phyloP scores from a whole-genome alignment of 2,329 filamentous ascomycete genomes.

The Ceratocystis lukuohia region DNA sequence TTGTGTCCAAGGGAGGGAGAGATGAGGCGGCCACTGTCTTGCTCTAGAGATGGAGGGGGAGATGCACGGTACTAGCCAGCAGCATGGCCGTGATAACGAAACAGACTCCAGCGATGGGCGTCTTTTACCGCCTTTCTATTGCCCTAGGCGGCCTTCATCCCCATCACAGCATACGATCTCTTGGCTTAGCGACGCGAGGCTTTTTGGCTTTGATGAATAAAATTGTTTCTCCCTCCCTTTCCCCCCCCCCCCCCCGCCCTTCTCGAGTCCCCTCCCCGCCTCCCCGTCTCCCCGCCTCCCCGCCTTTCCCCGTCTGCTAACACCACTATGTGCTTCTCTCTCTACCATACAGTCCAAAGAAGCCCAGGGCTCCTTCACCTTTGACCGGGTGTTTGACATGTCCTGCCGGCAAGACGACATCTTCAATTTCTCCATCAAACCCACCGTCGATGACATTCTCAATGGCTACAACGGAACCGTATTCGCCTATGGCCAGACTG shows the following conservation, averaged over 20 bases:
- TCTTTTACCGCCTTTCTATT: conserved; percentile 2
- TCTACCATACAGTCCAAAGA: conserved; percentile 53
- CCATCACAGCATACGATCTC: not conserved
- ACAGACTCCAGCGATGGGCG: not conserved
- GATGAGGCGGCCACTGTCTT: not conserved
- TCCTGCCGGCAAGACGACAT: conserved; percentile 78
- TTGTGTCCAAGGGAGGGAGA: not conserved
- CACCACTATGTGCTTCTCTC: conserved; percentile 18
- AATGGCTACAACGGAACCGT: conserved; percentile 99
- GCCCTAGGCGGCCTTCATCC: not conserved
- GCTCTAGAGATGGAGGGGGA: not conserved
- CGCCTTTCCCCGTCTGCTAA: conserved; percentile 22
- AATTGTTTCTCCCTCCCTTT: not conserved
- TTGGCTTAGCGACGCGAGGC: not conserved
- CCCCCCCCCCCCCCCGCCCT: not conserved
- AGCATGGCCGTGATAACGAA: not conserved
- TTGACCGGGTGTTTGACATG: conserved; percentile 97
- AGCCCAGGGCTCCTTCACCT: conserved; percentile 76
- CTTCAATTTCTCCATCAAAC: conserved; percentile 93
- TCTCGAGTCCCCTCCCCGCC: not conserved
- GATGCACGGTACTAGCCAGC: not conserved
- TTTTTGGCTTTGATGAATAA: not conserved
- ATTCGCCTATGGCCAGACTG: conserved; percentile 96
- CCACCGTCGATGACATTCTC: conserved; percentile 93
- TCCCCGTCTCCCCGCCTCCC: not conserved